Base-by-base conservation (phyloP, 768 basidiomycete genomes). In the Leccinum subtestaceum region DNA sequence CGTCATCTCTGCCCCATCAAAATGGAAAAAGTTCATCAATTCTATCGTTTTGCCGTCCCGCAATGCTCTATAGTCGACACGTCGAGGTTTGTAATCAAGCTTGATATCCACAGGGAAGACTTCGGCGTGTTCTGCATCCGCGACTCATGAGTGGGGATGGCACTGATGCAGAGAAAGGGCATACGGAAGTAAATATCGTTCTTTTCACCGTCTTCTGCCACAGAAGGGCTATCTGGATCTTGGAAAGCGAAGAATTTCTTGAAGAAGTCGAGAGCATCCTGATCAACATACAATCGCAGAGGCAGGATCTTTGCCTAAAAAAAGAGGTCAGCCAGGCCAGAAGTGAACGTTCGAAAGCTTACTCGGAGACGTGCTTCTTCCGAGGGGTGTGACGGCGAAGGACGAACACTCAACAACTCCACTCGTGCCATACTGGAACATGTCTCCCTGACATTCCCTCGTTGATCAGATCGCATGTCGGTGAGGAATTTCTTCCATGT, bases 1-100 rank as follows among this genome's bases (percentile, higher is more conserved):
- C 0, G 95, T 97, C 94, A 99, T 98, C 73, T 98, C 97, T 4
- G 96, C 91, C 1, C 93, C 95, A 66, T 98, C 97, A 64, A 98
- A 99, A 75, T 98, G 95, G 87, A 99, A 99, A 74, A 99, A 98
- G 71, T 99, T 99, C 96, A 99, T 98, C 49, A 99, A 75, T 70
- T 99, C 97, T 60, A 96, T 96, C 0, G 94, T 95, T 72, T 82
- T 85, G 13, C 97, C 97, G 60, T 95, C 89, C 40, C 87, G 83
- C 58, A 99, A 77, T 9, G 95, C 97, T 61, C 85, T 78, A 71
- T 98, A 97, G 72, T 98, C 93, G 19, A 99, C 95, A 6, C 95
- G 86, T 50, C 98, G 91, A 55, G 97, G 97, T 71, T 99, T 99
- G 74, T 98, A 99, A 70, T 99, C 97, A 11, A 99, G 80, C 76